These are phyloP conservation scores for Ganoderma multipileum DNA, from an alignment of 1,284 basidiomycete species.

Conservation along the genomic window DNA sequence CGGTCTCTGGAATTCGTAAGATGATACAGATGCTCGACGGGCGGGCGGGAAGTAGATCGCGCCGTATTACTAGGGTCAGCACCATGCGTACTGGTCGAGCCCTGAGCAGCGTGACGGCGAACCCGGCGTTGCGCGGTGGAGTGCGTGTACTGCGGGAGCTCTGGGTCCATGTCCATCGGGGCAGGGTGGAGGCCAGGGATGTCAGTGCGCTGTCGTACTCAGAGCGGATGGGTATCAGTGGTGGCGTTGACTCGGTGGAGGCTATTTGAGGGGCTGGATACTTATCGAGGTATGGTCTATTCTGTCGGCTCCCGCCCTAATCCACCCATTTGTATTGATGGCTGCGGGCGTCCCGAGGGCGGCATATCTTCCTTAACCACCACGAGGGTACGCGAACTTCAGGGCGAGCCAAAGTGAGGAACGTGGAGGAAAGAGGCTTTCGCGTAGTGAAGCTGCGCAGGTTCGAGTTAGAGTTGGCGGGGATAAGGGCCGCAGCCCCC, in stretches of 20 bases:
- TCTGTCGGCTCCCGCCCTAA: not conserved
- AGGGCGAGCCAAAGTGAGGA: slow-evolving; percentile 1
- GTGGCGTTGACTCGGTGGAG: slow-evolving; percentile 8
- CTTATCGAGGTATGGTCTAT: not conserved
- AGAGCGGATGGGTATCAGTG: slow-evolving; percentile 3
- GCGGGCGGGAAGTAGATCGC: slow-evolving; percentile 1
- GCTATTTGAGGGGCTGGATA: slow-evolving; percentile 12
- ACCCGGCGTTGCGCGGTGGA: slow-evolving; percentile 7
- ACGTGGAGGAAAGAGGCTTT: not conserved
- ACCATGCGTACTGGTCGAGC: not conserved
- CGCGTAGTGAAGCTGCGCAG: slow-evolving; percentile 5
- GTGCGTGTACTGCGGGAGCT: slow-evolving; percentile 20
- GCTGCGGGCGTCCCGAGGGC: slow-evolving; percentile 8
- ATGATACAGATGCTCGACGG: slow-evolving; percentile 22
- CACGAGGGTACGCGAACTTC: slow-evolving; percentile 13
- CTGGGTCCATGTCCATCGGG: slow-evolving; percentile 24
- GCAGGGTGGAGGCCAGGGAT: not conserved
- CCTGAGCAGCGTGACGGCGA: not conserved
- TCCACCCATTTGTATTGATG: slow-evolving; percentile 12
- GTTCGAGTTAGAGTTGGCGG: slow-evolving; percentile 14
- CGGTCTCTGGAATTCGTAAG: slow-evolving; percentile 18
- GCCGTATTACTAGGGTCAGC: not conserved
- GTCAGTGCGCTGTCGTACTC: not conserved
- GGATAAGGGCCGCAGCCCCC: slow-evolving; percentile 11
- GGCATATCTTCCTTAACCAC: slow-evolving; percentile 23